Conservation (phyloP, 345 rosid species). For the Firmiana major region DNA sequence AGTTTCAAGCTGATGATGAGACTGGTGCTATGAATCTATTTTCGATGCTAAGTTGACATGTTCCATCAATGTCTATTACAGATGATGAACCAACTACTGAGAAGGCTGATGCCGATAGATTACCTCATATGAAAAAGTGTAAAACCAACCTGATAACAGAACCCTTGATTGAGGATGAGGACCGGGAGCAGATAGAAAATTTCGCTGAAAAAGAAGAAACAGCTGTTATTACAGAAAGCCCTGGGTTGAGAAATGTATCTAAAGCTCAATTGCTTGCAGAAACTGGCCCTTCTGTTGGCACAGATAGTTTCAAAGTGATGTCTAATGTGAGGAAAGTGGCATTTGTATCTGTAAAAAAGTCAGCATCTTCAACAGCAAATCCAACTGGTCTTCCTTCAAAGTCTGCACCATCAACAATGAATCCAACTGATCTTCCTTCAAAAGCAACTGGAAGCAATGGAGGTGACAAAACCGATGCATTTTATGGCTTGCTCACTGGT, state of each 20-base stretch:
- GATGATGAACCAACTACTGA: slow-evolving; percentile 29
- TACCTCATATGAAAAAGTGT: not conserved
- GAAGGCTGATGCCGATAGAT: slow-evolving; percentile 25
- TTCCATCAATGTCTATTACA: not conserved
- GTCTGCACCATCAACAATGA: slow-evolving; percentile 24
- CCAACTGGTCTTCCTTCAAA: slow-evolving; percentile 20
- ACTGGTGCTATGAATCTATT: not conserved
- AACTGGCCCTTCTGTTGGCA: slow-evolving; percentile 6
- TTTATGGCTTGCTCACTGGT: slow-evolving; percentile 43
- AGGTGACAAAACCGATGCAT: slow-evolving; percentile 31
- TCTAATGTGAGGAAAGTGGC: slow-evolving; percentile 46
- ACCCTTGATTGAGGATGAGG: slow-evolving; percentile 4
- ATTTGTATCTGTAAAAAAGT: slow-evolving; percentile 58
- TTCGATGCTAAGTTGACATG: not conserved
- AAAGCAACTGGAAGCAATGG: slow-evolving; percentile 16
- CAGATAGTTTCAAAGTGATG: slow-evolving; percentile 4
- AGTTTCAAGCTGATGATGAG: not conserved
- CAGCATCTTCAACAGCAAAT: slow-evolving; percentile 27
- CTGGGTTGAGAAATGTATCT: not conserved
- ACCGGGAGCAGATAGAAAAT: slow-evolving; percentile 20
- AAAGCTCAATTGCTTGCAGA: slow-evolving; percentile 16
- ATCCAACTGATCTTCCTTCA: slow-evolving; percentile 3
- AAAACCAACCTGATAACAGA: slow-evolving; percentile 7
- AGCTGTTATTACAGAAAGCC: not conserved
- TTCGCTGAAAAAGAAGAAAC: slow-evolving; percentile 14